Conservation (phyloP, 2,329 filamentous ascomycete species). For the Chaetomium olivaceum region DNA sequence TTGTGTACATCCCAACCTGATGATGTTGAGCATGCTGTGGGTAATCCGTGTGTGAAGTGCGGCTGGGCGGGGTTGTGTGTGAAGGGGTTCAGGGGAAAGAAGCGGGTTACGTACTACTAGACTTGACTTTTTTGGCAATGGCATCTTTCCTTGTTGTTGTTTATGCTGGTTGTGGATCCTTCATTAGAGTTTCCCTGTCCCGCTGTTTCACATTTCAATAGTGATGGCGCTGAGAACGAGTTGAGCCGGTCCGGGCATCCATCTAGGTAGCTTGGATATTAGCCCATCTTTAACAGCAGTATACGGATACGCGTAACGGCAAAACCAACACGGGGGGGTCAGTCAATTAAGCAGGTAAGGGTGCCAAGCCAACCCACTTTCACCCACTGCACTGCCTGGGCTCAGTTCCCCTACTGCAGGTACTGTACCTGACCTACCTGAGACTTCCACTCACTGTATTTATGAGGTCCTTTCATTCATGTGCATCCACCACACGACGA, state of each 20-base stretch:
- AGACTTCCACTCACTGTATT: background rate
- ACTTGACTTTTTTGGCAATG: constrained; percentile 1
- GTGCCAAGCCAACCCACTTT: background rate
- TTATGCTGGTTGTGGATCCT: background rate
- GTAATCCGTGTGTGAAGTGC: background rate
- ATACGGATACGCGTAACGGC: background rate
- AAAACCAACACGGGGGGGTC: background rate
- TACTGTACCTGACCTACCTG: background rate
- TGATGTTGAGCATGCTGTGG: background rate
- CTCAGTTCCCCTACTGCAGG: background rate
- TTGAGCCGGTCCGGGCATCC: background rate
- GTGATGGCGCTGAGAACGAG: background rate
- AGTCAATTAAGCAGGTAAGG: background rate
- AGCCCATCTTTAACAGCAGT: too few species aligned
- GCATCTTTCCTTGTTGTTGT: background rate
- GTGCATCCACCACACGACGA: background rate
- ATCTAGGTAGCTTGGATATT: background rate
- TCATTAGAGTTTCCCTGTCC: background rate
- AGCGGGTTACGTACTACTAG: background rate
- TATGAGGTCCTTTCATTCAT: background rate
- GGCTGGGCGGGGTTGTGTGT: background rate
- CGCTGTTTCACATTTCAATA: background rate
- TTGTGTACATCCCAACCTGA: constrained; percentile 1
- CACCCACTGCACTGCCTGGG: background rate
- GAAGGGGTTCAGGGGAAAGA: background rate